phyloP scores from a whole-genome alignment of 108 stramenopile species.

The Skeletonema tropicum region DNA sequence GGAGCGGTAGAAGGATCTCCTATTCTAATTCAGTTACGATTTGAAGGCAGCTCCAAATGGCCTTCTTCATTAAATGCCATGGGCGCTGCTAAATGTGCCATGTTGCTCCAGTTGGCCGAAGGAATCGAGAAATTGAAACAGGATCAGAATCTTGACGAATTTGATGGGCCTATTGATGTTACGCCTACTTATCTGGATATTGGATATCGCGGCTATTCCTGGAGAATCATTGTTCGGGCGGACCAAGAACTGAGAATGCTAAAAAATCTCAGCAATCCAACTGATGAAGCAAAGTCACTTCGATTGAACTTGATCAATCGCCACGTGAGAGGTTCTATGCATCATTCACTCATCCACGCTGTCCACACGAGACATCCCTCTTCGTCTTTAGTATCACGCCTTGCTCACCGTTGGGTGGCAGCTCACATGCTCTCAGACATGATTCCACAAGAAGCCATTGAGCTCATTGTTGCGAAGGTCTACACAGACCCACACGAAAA shows the following conservation, averaged over 20 bases:
- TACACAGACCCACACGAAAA: slow-evolving; percentile 57
- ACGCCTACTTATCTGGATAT: slow-evolving; percentile 67
- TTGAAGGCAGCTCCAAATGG: slow-evolving; percentile 83
- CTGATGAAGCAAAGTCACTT: slow-evolving; percentile 54
- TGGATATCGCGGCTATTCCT: slow-evolving; percentile 79
- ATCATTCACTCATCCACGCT: slow-evolving; percentile 82
- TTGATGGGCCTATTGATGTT: slow-evolving; percentile 68
- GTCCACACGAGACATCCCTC: slow-evolving; percentile 82
- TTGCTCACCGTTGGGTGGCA: slow-evolving; percentile 77
- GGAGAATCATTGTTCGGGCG: slow-evolving; percentile 77
- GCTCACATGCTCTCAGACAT: slow-evolving; percentile 81
- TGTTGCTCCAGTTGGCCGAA: slow-evolving; percentile 80
- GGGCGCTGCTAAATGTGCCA: slow-evolving; percentile 89
- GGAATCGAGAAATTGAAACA: slow-evolving; percentile 72
- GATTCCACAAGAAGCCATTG: slow-evolving; percentile 72
- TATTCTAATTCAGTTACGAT: slow-evolving; percentile 77
- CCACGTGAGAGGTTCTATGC: slow-evolving; percentile 70
- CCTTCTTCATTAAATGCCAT: slow-evolving; percentile 83
- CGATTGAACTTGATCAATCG: slow-evolving; percentile 51
- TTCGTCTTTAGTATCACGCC: slow-evolving; percentile 66
- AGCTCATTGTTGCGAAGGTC: slow-evolving; percentile 81
- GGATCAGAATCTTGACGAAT: slow-evolving; percentile 13
- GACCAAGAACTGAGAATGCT: slow-evolving; percentile 83
- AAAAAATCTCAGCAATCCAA: slow-evolving; percentile 57
- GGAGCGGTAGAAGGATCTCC: slow-evolving; percentile 63